A percentile compares a stretch with the other conserved stretches of the same genome.
Evolutionary conservation across 148 eudicot species (phyloP).

Genomic region (Mesembryanthemum crystallinum): DNA sequence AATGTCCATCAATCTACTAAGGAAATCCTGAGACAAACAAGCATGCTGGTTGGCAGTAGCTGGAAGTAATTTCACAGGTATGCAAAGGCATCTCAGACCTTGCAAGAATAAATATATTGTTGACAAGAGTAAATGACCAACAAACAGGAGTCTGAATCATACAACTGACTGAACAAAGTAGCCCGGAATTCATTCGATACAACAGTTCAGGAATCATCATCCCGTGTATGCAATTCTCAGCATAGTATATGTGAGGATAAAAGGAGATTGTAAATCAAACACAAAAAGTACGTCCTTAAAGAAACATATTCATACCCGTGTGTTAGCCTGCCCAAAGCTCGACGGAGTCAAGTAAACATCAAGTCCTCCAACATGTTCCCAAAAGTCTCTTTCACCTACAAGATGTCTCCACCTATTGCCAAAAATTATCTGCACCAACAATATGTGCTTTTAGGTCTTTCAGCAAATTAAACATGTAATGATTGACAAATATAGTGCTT

Average conservation of each 20-base stretch:
- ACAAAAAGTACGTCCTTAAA: too few relatives aligned
- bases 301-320: constrained; percentile 53
- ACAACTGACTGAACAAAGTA: too few relatives aligned
- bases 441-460: constrained; percentile 9
- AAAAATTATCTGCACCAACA: constrained; percentile 78
- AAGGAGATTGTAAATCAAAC: constrained; percentile 1
- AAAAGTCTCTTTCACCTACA: constrained; percentile 89
- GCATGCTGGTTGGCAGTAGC: not conserved
- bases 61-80: not conserved
- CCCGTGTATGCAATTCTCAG: not conserved
- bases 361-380: constrained; percentile 97
- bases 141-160: not conserved
- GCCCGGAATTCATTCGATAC: too few relatives aligned
- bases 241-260: not conserved
- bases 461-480: not conserved
- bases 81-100: not conserved
- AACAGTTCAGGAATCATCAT: not conserved
- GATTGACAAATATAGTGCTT: not conserved
- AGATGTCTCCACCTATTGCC: constrained; percentile 99
- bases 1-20: not conserved
- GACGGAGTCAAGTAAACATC: constrained; percentile 91
- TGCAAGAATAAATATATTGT: not conserved
- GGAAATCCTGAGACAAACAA: not conserved
- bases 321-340: constrained; percentile 96
- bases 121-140: not conserved